Percentiles rank a stretch among this genome's conserved stretches.
Conservation (phyloP, 805 yeast genomes). For the Scheffersomyces amazonensis region DNA sequence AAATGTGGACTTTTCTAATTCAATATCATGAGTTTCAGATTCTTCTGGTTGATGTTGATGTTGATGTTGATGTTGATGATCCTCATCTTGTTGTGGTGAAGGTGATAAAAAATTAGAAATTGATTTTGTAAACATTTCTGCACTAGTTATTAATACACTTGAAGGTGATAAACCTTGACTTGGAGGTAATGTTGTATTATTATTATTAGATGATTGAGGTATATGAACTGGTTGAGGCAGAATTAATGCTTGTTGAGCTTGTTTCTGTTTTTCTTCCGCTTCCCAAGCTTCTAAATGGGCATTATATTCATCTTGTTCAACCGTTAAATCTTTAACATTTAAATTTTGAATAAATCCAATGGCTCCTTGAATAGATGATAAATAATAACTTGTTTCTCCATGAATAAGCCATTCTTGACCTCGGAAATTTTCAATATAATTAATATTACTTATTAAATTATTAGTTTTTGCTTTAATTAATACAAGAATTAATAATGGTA, state of each 20-base stretch:
- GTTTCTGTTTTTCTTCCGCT: slow-evolving; percentile 26
- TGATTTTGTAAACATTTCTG: slow-evolving; percentile 51
- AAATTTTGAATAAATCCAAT: slow-evolving; percentile 71
- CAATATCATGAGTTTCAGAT: neutral
- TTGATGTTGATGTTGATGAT: slow-evolving; percentile 6
- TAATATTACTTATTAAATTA: slow-evolving; percentile 71
- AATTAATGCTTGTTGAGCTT: slow-evolving; percentile 2
- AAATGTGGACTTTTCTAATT: slow-evolving; percentile 23
- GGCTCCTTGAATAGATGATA: slow-evolving; percentile 89
- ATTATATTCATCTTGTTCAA: slow-evolving; percentile 57
- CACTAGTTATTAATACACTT: slow-evolving; percentile 40
- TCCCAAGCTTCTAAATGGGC: slow-evolving; percentile 52
- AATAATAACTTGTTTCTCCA: slow-evolving; percentile 90
- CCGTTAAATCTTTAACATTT: slow-evolving; percentile 54
- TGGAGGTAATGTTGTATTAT: slow-evolving; percentile 2
- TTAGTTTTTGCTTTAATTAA: slow-evolving; percentile 66
- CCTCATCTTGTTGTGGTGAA: slow-evolving; percentile 26
- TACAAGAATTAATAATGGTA: slow-evolving; percentile 84
- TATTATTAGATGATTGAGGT: slow-evolving; percentile 4
- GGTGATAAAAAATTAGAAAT: slow-evolving; percentile 40
- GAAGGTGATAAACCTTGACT: slow-evolving; percentile 30
- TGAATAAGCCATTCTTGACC: slow-evolving; percentile 62
- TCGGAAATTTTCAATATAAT: slow-evolving; percentile 83
- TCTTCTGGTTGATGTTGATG: neutral
- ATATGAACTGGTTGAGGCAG: slow-evolving; percentile 19